Base-by-base conservation (phyloP, 169 alveolate species). In the Babesia ovis region DNA sequence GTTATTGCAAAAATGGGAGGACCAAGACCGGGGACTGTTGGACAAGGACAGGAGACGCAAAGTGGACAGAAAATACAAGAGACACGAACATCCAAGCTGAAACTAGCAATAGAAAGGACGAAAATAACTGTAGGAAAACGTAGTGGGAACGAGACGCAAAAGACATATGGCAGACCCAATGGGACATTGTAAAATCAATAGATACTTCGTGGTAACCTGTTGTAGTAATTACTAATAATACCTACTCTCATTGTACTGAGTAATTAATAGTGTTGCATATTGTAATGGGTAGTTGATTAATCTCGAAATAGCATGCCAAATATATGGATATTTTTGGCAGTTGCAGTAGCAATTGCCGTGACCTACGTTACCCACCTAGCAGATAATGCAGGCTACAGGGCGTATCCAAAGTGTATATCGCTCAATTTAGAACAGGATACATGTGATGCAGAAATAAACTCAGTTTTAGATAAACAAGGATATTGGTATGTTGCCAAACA, bases 1-100 rank as follows among this genome's bases (percentile, higher is more conserved):
- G 60, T 79, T 37, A 79, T 79, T 12, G 76, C 66, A 3, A 77
- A 77, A 50, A 54, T 39, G 18, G 34, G 46, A 20, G 48, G 20
- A 27, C 69, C 79, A n/a, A n/a, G n/a, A n/a, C n/a, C n/a, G n/a
- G n/a, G n/a, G n/a, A n/a, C n/a, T n/a, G n/a, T n/a, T n/a, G n/a
- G n/a, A n/a, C n/a, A n/a, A n/a, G n/a, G n/a, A n/a, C n/a, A n/a
- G n/a, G n/a, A n/a, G n/a, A 4, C 27, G 12, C 8, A n/a, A 39
- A 8, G n/a, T 8, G 25, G 68, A 51, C 39, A 20, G 9, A 22
- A 25, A 34, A 8, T 50, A 22, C 48, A 20, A 25, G 16, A 16
- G 48, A 56, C 12, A 31, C 39, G 50, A 50, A 18, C 32, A 4
- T 68, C 83, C 18, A 61, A 43, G 48, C 2, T 79, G 18, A 69